Conservation (phyloP, 2,329 filamentous ascomycete genomes). For the Ophiostoma himal-ulmi region DNA sequence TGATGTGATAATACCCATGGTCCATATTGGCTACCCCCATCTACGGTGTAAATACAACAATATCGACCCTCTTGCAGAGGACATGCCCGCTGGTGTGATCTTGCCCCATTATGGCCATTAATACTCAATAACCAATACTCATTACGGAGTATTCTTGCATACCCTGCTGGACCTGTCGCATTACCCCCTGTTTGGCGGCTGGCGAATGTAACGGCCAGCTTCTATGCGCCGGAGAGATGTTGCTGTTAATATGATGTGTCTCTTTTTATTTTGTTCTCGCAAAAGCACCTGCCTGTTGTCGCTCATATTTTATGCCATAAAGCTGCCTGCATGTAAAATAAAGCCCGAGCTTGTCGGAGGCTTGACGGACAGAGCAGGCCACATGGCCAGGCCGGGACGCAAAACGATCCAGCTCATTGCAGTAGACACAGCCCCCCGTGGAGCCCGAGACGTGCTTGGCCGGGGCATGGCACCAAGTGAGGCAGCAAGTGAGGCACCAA, state of each 20-base stretch:
- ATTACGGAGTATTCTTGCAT: constrained; percentile 4
- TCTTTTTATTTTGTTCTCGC: too few relatives aligned
- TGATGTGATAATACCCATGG: not conserved
- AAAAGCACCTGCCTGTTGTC: too few relatives aligned
- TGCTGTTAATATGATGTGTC: too few relatives aligned
- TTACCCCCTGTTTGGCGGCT: too few relatives aligned
- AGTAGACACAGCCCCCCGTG: not conserved
- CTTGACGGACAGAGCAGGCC: not conserved
- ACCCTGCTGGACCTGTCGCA: not conserved
- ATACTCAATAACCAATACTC: not conserved
- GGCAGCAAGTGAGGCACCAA: not conserved
- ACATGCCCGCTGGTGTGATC: not conserved
- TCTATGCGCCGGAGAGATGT: too few relatives aligned
- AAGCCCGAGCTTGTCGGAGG: too few relatives aligned
- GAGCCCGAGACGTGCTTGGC: not conserved
- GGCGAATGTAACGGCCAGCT: too few relatives aligned
- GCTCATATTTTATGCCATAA: too few relatives aligned
- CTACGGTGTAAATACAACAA: not conserved
- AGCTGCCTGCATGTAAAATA: too few relatives aligned
- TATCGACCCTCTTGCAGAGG: not conserved
- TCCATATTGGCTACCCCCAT: not conserved
- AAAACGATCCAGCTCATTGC: too few relatives aligned
- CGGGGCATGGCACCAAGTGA: too few relatives aligned
- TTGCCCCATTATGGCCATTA: too few relatives aligned
- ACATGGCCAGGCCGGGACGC: not conserved